These are phyloP conservation scores for Lecanosticta acicola DNA, from an alignment of 2,329 filamentous ascomycete species.

Conservation along the genomic window DNA sequence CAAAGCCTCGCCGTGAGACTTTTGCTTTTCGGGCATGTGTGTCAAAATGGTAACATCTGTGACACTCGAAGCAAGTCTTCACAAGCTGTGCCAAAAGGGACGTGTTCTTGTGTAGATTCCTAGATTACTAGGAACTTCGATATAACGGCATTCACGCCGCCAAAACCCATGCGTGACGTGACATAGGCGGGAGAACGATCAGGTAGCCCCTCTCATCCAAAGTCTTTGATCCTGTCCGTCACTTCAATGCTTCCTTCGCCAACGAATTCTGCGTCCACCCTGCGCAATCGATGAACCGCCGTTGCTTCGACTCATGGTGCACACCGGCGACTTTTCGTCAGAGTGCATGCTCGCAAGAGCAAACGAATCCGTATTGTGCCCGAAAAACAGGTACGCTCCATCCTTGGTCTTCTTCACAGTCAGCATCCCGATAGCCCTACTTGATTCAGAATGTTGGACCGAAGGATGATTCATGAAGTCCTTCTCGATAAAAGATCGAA, in stretches of 20 bases:
- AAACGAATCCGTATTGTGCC: constrained; percentile 88
- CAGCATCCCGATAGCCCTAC: constrained; percentile 86
- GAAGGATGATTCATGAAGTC: constrained; percentile 93
- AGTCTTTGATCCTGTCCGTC: constrained; percentile 2
- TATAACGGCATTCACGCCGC: too few relatives aligned
- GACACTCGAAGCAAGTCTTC: too few relatives aligned
- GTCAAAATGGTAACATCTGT: too few relatives aligned
- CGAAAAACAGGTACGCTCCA: constrained; percentile 83
- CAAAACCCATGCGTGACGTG: too few relatives aligned
- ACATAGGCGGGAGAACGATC: neutral
- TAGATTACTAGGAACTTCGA: too few relatives aligned
- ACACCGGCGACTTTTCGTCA: constrained; percentile 66
- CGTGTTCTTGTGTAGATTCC: too few relatives aligned
- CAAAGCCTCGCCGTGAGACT: too few relatives aligned
- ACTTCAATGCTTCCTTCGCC: constrained; percentile 10
- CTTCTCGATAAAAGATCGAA: constrained; percentile 71
- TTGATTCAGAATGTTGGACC: constrained; percentile 70
- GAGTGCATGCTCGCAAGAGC: constrained; percentile 83
- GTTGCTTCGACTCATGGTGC: constrained; percentile 77
- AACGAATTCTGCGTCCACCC: constrained; percentile 23
- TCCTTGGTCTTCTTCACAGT: constrained; percentile 75
- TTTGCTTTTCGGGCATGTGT: too few relatives aligned
- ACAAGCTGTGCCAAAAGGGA: too few relatives aligned
- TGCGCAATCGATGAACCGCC: constrained; percentile 42
- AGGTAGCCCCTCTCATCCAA: neutral